These are phyloP conservation scores for Lipomyces orientalis DNA, from an alignment of 805 yeast genomes.

Conservation along the genomic window DNA sequence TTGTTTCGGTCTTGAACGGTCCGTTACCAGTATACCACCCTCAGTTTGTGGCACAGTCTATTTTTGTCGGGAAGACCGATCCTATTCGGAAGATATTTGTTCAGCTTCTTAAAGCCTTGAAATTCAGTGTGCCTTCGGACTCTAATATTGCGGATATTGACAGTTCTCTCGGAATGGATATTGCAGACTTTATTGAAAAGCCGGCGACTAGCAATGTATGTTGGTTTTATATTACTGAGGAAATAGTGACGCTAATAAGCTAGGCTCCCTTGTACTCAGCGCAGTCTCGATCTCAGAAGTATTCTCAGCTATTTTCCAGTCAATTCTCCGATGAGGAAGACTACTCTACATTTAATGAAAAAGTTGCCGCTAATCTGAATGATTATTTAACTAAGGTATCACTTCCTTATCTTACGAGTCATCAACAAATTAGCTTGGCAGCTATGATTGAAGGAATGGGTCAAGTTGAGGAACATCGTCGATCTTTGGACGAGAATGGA, in stretches of 20 bases:
- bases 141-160: slow-evolving; percentile 46
- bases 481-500: slow-evolving; percentile 66
- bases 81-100: slow-evolving; percentile 64
- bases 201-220: not conserved
- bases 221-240: slow-evolving; percentile 5
- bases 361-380: slow-evolving; percentile 55
- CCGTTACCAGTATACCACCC: slow-evolving; percentile 92
- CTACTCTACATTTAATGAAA: slow-evolving; percentile 48
- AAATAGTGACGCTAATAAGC: not conserved
- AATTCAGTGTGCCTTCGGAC: slow-evolving; percentile 57
- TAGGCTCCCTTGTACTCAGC: slow-evolving; percentile 6
- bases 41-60: slow-evolving; percentile 75
- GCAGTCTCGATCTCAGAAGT: slow-evolving; percentile 25
- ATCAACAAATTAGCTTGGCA: slow-evolving; percentile 84
- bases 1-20: slow-evolving; percentile 82
- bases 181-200: slow-evolving; percentile 44
- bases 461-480: slow-evolving; percentile 54
- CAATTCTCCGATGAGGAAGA: slow-evolving; percentile 17
- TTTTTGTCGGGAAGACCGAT: slow-evolving; percentile 64
- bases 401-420: slow-evolving; percentile 83
- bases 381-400: slow-evolving; percentile 68
- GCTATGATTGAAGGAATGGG: slow-evolving; percentile 69
- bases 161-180: slow-evolving; percentile 41
- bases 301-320: slow-evolving; percentile 23
- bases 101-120: slow-evolving; percentile 57